Evolutionary conservation across 108 stramenopile species (phyloP).

Genomic region (Nitzschia putrida): DNA sequence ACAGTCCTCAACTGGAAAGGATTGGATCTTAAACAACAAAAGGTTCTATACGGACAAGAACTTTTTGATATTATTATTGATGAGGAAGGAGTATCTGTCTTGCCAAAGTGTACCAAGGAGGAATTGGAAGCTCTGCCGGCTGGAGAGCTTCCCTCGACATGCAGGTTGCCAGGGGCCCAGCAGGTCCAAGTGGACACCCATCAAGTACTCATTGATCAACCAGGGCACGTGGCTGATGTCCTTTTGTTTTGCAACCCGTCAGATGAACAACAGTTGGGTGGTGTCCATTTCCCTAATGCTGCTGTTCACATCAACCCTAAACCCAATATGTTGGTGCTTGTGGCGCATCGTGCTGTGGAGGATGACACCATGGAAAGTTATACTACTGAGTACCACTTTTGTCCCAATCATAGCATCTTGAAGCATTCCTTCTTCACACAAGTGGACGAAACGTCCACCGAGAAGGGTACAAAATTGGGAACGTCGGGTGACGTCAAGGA

Average conservation of each 20-base stretch:
- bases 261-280: slow-evolving; percentile 23
- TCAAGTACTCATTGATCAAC: slow-evolving; percentile 13
- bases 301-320: slow-evolving; percentile 27
- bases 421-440: slow-evolving; percentile 20
- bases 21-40: slow-evolving; percentile 5
- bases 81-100: slow-evolving; percentile 3
- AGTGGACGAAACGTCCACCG: neutral
- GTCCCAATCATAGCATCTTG: slow-evolving; percentile 31
- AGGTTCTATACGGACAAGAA: neutral
- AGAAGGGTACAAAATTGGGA: neutral
- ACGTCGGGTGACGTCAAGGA: neutral
- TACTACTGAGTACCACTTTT: slow-evolving; percentile 39
- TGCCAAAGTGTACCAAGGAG: slow-evolving; percentile 11
- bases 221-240: slow-evolving; percentile 17
- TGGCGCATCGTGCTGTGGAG: slow-evolving; percentile 16
- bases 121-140: neutral
- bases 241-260: slow-evolving; percentile 29
- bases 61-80: slow-evolving; percentile 27
- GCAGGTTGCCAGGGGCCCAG: slow-evolving; percentile 23
- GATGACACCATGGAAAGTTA: slow-evolving; percentile 17
- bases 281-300: slow-evolving; percentile 35
- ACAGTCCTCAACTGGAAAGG: slow-evolving; percentile 11
- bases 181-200: slow-evolving; percentile 6
- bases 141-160: slow-evolving; percentile 3
- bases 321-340: slow-evolving; percentile 27